Base-by-base conservation (phyloP, 257 asterid species). In the Hygrophila difformis region DNA sequence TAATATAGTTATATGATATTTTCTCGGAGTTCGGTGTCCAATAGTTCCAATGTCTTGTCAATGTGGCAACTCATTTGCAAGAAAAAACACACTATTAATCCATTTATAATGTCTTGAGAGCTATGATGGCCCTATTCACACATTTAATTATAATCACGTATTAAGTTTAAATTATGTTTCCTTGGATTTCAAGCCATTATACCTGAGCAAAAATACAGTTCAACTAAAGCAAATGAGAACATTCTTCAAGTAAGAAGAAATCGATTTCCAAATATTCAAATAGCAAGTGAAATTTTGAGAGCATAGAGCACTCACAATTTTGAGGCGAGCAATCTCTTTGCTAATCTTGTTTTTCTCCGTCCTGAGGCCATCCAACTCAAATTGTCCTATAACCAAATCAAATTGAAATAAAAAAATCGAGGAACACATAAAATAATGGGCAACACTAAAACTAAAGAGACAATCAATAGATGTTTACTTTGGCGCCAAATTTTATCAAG, bases 401-500 rank as follows among this genome's bases (percentile, higher is more conserved):
- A 47, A 53, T 39, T 47, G 28, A 47, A 58, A 20, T n/a, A 1
- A 12, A 24, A 8, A 8, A 24, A 5, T 8, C 1, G 4, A 47
- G 8, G 5, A 24, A 24, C 4, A 26, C 31, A 26, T 3, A 12
- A 14, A 49, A 49, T 26, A 55, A 5, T 1, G 17, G 37, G 18
- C 8, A 17, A 29, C 0, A 26, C n/a, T 11, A 8, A 6, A 21
- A 20, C 12, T 11, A 1, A 14, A 15, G 8, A 38, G 46, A 12
- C 3, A 41, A 28, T 40, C 22, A 55, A 20, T 22, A n/a, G 64
- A 44, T 8, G 36, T 45, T 65, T 68, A 91, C 98, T 73, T 47
- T 80, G 81, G 34, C 96, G 74, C 95, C 94, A 86, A 63, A 51
- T 67, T 68, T 44, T 65, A 73, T 87, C 97, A 8, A 87, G 94